Base-by-base conservation (phyloP, 257 asterid species). In the Catharanthus roseus region DNA sequence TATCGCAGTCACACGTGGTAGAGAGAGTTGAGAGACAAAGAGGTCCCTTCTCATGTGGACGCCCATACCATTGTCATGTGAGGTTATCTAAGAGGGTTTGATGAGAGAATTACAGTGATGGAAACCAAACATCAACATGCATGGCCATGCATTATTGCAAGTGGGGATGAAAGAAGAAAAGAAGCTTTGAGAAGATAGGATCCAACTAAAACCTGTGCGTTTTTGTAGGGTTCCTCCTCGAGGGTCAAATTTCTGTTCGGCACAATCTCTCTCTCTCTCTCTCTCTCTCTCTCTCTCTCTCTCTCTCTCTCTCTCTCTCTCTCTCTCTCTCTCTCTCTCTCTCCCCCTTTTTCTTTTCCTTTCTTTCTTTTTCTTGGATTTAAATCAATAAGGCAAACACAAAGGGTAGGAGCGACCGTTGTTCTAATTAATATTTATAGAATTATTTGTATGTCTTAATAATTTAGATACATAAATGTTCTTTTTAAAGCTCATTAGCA, bases 61-160 rank as follows among this genome's bases (percentile, higher is more conserved):
- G 75, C 82, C 85, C 84, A 74, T 76, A 21, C 84, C 66, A 39
- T 63, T 33, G 49, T 72, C 83, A 79, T 70, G 69, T 86, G 81
- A 18, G 67, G 67, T 34, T 62, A 49, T 47, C 58, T 65, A 72
- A n/a, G n/a, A n/a, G 81, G 72, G 65, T 62, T 75, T 75, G 66
- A n/a, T n/a, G n/a, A n/a, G n/a, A 65, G 54, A 74, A 39, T 16
- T 31, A 16, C 68, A 70, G 73, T 53, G 81, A 75, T 76, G 69
- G 80, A 70, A 68, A 72, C 85, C 75, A 71, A 71, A 38, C 3
- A n/a, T n/a, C n/a, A 38, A 75, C 79, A 41, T 50, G 76, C 72
- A 76, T 73, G 69, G 69, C 70, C 63, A 63, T 79, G 86, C 75
- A 84, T 82, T 84, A 85, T 84, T 85, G 85, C 68, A 67, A 57